Conservation (phyloP, 768 basidiomycete species). For the Lactarius sanguifluus region DNA sequence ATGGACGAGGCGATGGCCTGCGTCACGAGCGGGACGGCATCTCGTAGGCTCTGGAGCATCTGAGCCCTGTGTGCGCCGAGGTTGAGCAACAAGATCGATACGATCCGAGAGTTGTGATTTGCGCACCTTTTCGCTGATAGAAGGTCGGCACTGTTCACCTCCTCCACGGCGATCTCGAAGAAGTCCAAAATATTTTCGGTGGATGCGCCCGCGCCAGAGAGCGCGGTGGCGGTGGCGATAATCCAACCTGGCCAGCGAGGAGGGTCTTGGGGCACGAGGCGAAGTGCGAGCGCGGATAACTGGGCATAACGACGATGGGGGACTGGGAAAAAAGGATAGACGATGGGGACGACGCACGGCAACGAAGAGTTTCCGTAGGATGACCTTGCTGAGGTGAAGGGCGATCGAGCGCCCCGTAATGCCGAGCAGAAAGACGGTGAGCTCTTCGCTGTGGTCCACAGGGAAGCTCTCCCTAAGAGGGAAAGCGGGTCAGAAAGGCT, state of each 20-base stretch:
- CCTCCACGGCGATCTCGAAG: slow-evolving; percentile 81
- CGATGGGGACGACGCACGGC: slow-evolving; percentile 52
- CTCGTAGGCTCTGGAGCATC: slow-evolving; percentile 62
- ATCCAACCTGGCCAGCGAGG: slow-evolving; percentile 79
- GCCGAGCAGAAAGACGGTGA: slow-evolving; percentile 68
- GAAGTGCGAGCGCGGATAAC: slow-evolving; percentile 57
- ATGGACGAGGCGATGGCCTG: slow-evolving; percentile 65
- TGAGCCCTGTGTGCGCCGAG: slow-evolving; percentile 46
- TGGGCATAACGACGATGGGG: slow-evolving; percentile 5
- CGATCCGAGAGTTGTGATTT: slow-evolving; percentile 19
- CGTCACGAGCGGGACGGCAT: slow-evolving; percentile 69
- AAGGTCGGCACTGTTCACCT: slow-evolving; percentile 73
- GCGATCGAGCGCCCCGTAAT: slow-evolving; percentile 66
- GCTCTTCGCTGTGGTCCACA: slow-evolving; percentile 50
- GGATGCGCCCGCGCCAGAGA: slow-evolving; percentile 59
- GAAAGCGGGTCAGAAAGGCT: slow-evolving; percentile 3
- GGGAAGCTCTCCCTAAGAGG: slow-evolving; percentile 71
- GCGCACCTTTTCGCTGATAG: slow-evolving; percentile 69
- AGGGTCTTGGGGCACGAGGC: slow-evolving; percentile 59
- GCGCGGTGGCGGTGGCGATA: slow-evolving; percentile 55
- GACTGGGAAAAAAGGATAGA: background rate
- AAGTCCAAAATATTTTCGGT: slow-evolving; percentile 69
- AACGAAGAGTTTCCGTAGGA: slow-evolving; percentile 85
- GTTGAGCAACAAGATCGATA: slow-evolving; percentile 15
- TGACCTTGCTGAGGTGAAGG: slow-evolving; percentile 61